Conservation (phyloP, 441 rosid genomes). For the Gossypium trilobum region DNA sequence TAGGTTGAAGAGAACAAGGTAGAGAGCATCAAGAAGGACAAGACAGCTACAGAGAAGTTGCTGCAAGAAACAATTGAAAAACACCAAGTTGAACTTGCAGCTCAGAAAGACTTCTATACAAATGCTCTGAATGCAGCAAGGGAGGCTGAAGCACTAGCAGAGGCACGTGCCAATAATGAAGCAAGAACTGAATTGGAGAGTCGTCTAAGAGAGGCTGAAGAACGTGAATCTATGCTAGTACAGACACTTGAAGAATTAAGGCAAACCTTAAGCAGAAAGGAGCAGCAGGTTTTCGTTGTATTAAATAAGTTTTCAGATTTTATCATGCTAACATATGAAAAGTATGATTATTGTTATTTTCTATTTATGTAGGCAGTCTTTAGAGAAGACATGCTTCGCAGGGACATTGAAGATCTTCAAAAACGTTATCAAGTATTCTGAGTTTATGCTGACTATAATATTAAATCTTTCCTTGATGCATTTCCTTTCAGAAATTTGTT, state of each 20-base stretch:
- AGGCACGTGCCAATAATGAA: slow-evolving; percentile 83
- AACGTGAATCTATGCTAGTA: slow-evolving; percentile 87
- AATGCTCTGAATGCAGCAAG: slow-evolving; percentile 79
- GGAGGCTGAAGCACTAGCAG: slow-evolving; percentile 91
- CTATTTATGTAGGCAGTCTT: slow-evolving; percentile 51
- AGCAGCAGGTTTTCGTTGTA: slow-evolving; percentile 67
- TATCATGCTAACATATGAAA: slow-evolving; percentile 12
- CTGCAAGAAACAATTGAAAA: slow-evolving; percentile 95
- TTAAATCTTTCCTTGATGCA: not conserved
- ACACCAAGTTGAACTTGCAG: slow-evolving; percentile 76
- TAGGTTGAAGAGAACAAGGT: slow-evolving; percentile 95
- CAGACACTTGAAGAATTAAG: slow-evolving; percentile 89
- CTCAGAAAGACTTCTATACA: slow-evolving; percentile 75
- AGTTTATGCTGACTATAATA: slow-evolving; percentile 5
- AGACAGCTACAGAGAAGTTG: slow-evolving; percentile 83
- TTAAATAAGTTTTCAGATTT: slow-evolving; percentile 14
- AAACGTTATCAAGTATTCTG: slow-evolving; percentile 76
- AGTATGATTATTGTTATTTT: slow-evolving; percentile 12
- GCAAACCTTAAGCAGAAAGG: slow-evolving; percentile 82
- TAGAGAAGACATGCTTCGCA: slow-evolving; percentile 67
- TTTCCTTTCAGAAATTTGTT: slow-evolving; percentile 7
- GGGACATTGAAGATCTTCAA: slow-evolving; percentile 85
- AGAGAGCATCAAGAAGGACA: slow-evolving; percentile 86
- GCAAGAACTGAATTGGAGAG: slow-evolving; percentile 85
- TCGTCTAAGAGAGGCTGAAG: slow-evolving; percentile 79